phyloP scores from a whole-genome alignment of 306 rosid genomes.

The Dicorynia guianensis region DNA sequence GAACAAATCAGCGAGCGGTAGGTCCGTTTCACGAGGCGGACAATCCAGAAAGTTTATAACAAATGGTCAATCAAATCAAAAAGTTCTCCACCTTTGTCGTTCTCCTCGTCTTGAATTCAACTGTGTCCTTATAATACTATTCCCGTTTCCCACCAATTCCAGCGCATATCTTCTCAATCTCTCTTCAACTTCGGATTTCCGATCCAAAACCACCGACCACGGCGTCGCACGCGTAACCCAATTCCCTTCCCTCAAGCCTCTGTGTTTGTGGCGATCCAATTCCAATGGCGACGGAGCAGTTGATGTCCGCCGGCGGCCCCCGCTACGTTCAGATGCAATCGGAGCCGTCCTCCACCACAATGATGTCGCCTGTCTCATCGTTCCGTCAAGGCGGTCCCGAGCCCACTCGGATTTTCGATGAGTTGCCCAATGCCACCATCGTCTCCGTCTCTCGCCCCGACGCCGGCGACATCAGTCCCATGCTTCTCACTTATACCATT shows the following conservation, averaged over 20 bases:
- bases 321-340: conserved; percentile 70
- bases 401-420: conserved; percentile 61
- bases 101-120: conserved; percentile 6
- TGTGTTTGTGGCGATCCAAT: neutral
- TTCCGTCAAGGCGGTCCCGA: conserved; percentile 49
- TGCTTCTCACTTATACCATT: conserved; percentile 73
- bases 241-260: no score
- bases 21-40: neutral
- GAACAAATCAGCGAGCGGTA: no score
- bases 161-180: no score
- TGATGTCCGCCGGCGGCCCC: conserved; percentile 54
- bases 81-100: conserved; percentile 8
- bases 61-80: neutral
- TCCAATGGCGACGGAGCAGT: conserved; percentile 68
- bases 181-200: neutral
- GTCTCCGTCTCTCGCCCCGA: conserved; percentile 81
- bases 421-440: conserved; percentile 69
- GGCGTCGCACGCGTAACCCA: no score
- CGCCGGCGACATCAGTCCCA: conserved; percentile 72
- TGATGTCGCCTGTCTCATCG: conserved; percentile 46
- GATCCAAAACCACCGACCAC: conserved; percentile 2
- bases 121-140: neutral
- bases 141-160: no score
- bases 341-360: conserved; percentile 45
- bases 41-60: neutral